Evolutionary conservation across 805 yeast genomes (phyloP), one percentile per base, ranked within the genome.

Genomic region (Brettanomyces anomalus): DNA sequence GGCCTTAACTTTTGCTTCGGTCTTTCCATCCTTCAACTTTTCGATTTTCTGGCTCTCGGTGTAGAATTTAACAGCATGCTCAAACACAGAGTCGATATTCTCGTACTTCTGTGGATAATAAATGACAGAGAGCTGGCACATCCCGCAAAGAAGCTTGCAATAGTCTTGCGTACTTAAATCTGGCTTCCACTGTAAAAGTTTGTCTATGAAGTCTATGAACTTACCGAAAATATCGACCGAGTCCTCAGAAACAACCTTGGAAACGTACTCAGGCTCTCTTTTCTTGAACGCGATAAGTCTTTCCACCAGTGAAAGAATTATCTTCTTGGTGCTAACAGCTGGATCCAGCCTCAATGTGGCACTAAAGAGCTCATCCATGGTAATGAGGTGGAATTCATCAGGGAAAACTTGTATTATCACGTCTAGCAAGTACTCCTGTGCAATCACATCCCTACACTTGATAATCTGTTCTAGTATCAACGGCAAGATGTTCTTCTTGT

Each of bases 381-480:
- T 85, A 17, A 71, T 71, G 46, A 88, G 64, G 55, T 93, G 97
- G 60, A 83, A 90, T 49, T 84, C 86, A 55, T 86, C 96, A 1
- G 97, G 97, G 66, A 93, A 93, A 2, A 89, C 94, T 58, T 90
- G 97, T 43, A 89, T 82, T 42, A 93, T 71, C 11, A 93, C 96
- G 56, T 93, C 98, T 40, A 89, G 69, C 44, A 93, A 65, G 57
- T 93, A 93, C 56, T 83, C 89, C 64, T 93, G 98, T 4, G 97
- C 97, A 46, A 93, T 71, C 24, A 79, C 80, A 58, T 93, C 98
- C 46, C 85, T 75, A 58, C 97, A 93, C 58, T 89, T 96, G 11
- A 89, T 78, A 32, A 90, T 81, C 61, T 93, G 98, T 53, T 89
- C 96, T 31, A 90, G 70, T 13, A 90, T 70, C 0, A 78, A 72